Evolutionary conservation across 169 alveolate genomes (phyloP).

Genomic region (Plasmodium gonderi): DNA sequence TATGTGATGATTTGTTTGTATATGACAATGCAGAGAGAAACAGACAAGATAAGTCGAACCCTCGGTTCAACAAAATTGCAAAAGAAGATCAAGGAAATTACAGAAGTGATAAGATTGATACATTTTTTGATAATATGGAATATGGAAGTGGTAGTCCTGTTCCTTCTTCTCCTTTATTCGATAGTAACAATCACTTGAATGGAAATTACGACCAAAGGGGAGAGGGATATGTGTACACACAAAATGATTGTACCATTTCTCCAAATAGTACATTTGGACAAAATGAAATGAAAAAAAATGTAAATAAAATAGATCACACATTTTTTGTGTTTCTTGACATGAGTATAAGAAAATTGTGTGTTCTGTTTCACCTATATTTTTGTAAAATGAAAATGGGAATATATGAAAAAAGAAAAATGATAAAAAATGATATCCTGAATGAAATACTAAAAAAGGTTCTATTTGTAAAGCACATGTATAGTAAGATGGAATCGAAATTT

Average conservation of each 20-base stretch:
- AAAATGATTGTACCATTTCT: background rate
- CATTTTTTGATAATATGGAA: background rate
- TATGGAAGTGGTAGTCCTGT: background rate
- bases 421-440: constrained; percentile 40
- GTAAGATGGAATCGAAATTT: constrained; percentile 27
- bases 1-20: constrained; percentile 46
- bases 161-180: background rate
- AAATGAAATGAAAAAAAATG: background rate
- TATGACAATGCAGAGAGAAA: constrained; percentile 1
- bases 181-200: background rate
- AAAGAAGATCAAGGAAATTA: background rate
- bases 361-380: constrained; percentile 49
- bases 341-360: constrained; percentile 69
- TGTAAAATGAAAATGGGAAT: constrained; percentile 59
- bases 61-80: background rate
- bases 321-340: constrained; percentile 68
- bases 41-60: background rate
- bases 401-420: constrained; percentile 38
- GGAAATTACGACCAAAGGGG: background rate
- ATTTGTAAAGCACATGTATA: constrained; percentile 61
- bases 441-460: constrained; percentile 47
- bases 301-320: constrained; percentile 12
- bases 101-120: background rate
- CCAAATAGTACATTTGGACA: background rate
- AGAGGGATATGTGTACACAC: background rate